Evolutionary conservation across 23 red algal species (phyloP), one percentile per base, ranked within the genome.

Genomic region (Gracilaria domingensis): DNA sequence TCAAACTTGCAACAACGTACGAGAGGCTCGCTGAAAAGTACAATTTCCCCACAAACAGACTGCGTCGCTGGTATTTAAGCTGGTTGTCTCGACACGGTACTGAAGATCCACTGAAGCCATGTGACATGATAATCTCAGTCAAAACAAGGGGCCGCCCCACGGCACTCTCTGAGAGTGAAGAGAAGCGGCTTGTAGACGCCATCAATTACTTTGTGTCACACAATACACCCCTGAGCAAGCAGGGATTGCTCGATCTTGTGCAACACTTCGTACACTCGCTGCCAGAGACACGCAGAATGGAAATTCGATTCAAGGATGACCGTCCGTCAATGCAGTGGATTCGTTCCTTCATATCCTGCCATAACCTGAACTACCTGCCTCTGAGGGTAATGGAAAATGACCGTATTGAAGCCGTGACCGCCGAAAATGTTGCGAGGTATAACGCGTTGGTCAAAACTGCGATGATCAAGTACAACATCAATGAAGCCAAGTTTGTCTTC

Each of bases 321-420:
- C 30, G 81, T 6, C 81, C 38, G 4, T 85, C 60, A 39, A 11
- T 64, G 3, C 1, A 49, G 9, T 85, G 28, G 56, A 40, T 85
- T 28, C 11, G 18, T 0, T 26, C 11, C 0, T 85, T 85, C 35
- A 39, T 85, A 12, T 21, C 3, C 0, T 12, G 26, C 2, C 28
- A 67, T 35, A 23, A 66, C 12, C 17, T 85, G 0, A 23, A n/a
- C 13, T 36, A 42, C 0, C 37, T 37, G 35, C 62, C 0, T 14
- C 30, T 85, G 16, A 26, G 62, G 38, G 25, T 85, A 70, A 4
- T 45, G n/a, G 81, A 85, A 29, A 39, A 67, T 9, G 62, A 67
- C 5, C 54, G 40, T 4, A 0, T 85, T 13, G 7, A 65, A 18
- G 56, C 60, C 0, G 59, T 67, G 7, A 69, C 7, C 1, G n/a